A percentile compares a stretch with the other conserved stretches of the same genome.
Evolutionary conservation across 108 stramenopile genomes (phyloP).

Genomic region (Epithemia pelagica): DNA sequence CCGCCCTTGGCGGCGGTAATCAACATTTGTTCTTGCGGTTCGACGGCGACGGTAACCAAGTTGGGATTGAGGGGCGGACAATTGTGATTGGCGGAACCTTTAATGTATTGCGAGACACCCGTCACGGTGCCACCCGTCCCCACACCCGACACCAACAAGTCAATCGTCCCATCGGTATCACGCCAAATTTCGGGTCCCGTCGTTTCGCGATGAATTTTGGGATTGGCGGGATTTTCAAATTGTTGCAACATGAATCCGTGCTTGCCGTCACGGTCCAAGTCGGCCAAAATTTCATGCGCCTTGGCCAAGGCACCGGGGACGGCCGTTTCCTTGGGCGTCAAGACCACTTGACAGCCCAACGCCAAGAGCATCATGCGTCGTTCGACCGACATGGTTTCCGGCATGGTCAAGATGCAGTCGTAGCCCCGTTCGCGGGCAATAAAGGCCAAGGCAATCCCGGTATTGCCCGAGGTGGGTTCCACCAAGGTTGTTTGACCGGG

Average conservation of each 20-base stretch:
- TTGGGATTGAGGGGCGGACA: too few species aligned
- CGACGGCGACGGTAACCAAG: too few species aligned
- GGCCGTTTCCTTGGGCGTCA: slow-evolving; percentile 70
- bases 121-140: too few species aligned
- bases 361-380: slow-evolving; percentile 61
- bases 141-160: slow-evolving; percentile 57
- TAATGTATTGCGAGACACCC: slow-evolving; percentile 65
- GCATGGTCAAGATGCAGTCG: slow-evolving; percentile 84
- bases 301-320: slow-evolving; percentile 63
- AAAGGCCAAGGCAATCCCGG: slow-evolving; percentile 80
- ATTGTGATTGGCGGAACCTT: slow-evolving; percentile 26
- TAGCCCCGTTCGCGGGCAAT: slow-evolving; percentile 66
- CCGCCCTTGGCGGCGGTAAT: slow-evolving; percentile 42
- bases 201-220: slow-evolving; percentile 60
- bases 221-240: slow-evolving; percentile 74
- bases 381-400: slow-evolving; percentile 79
- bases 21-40: too few species aligned
- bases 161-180: slow-evolving; percentile 45
- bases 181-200: slow-evolving; percentile 80
- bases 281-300: slow-evolving; percentile 55
- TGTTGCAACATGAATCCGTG: slow-evolving; percentile 59
- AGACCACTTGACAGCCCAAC: slow-evolving; percentile 56
- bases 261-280: slow-evolving; percentile 32
- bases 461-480: slow-evolving; percentile 65
- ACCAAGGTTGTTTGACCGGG: slow-evolving; percentile 35